Evolutionary conservation across 768 basidiomycete species (phyloP), one percentile per base, ranked within the genome.

Genomic region (Rhizopogon sp.): DNA sequence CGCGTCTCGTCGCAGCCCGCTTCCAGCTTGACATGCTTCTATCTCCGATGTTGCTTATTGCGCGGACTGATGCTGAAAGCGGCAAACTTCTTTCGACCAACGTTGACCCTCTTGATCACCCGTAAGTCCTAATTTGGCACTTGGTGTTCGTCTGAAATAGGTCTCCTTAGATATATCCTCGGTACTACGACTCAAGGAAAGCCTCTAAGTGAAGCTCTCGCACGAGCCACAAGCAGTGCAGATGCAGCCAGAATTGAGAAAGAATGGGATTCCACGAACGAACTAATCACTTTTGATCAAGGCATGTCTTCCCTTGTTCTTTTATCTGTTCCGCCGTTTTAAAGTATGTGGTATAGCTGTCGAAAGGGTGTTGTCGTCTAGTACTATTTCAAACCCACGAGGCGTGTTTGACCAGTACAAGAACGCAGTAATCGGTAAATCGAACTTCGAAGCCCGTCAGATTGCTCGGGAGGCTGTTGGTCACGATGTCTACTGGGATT

Each of bases 1-100:
- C 89, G 20, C 84, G 95, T 28, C 82, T 98, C 50, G 75, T 92
- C 58, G 83, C 94, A 10, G 79, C 92, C 29, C 85, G 93, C 17
- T 92, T 95, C 75, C 93, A 96, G 73, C 80, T 93, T 56, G 95
- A 98, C 69, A 76, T 98, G 56, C 77, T 97, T 64, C 88, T 90
- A 66, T 87, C 85, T 54, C 88, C 90, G 4, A 90, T 92, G 85
- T 80, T 93, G 40, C 72, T 93, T 58, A 92, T 98, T 57, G 93
- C 93, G 10, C 85, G 95, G 49, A 95, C 94, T 1, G 95, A 98
- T 67, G 86, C 93, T 20, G 91, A 96, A 70, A 89, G 87, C 16
- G 91, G 81, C 43, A 88, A 85, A 67, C 82, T 96, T 37, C 78
- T 98, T 54, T 88, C 89, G 6, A 89, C 88, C 22, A 92, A 85